Base-by-base conservation (phyloP, 805 yeast species). In the Kodamaea neixiangensis region DNA sequence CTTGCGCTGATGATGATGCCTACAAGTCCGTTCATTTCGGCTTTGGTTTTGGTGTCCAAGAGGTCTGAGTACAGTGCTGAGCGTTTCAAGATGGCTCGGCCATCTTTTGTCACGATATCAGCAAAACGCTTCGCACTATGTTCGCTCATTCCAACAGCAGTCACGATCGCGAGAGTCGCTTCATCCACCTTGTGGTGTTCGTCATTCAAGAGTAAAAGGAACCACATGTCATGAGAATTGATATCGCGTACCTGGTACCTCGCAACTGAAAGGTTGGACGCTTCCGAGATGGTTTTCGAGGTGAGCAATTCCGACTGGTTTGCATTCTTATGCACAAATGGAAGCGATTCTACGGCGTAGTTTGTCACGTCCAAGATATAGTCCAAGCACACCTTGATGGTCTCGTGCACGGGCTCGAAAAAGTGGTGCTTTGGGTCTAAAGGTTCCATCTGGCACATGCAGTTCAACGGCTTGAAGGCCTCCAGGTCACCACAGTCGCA, bases 401-500 rank as follows among this genome's bases (percentile, higher is more conserved):
- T 67, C 2, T 52, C 52, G 15, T 49, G 45, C 1, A 73, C 49
- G 1, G 69, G 48, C 0, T 47, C 42, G 2, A 53, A 41, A 14
- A 71, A 60, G 2, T 51, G 52, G 6, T 57, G 38, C 7, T 40
- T 43, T 11, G 13, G 11, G 15, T 34, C 44, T 9, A 20, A 25
- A 25, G 25, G 14, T 5, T 35, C 38, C 22, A 33, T 25, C 3
- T 34, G 64, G 48, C 77, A 70, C 20, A 73, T 74, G 64, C 94
- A 87, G 54, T 79, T 71, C 39, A 87, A 65, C 5, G 68, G 66
- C 2, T 46, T 59, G 82, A 89, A 87, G 4, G 90, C 88, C 50
- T 79, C 81, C 3, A 69, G 71, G 61, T 86, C 91, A 7, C 90
- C 90, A 69, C 91, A 86, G 58, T 86, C 91, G 64, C 91, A 86